phyloP scores from a whole-genome alignment of 306 rosid species.

The Macrotyloma uniflorum region DNA sequence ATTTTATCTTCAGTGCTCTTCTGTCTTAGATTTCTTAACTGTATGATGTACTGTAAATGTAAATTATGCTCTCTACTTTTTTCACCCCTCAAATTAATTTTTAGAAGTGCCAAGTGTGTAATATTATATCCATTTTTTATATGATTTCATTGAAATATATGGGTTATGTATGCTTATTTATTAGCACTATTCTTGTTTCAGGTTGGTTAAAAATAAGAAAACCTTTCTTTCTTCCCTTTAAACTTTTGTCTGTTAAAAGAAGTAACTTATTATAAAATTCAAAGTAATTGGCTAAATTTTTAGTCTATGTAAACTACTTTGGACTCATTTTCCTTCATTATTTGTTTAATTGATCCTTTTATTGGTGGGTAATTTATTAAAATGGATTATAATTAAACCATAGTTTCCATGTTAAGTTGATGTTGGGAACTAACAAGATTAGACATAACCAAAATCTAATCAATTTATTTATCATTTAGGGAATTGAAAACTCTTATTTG shows the following conservation, averaged over 20 bases:
- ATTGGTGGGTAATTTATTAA: too few relatives aligned
- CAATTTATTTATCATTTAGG: too few relatives aligned
- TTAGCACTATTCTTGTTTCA: neutral
- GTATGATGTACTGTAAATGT: constrained; percentile 32
- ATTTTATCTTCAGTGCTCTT: neutral
- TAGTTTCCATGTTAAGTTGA: too few relatives aligned
- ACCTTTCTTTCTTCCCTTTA: neutral
- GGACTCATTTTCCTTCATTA: neutral
- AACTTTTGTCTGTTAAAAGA: neutral
- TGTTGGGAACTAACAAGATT: too few relatives aligned
- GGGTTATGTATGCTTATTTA: neutral
- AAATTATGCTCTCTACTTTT: neutral
- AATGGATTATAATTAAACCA: too few relatives aligned
- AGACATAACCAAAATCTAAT: too few relatives aligned
- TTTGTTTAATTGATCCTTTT: too few relatives aligned
- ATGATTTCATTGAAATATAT: neutral
- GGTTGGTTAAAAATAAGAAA: neutral
- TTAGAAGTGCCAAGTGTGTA: neutral
- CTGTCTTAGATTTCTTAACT: constrained; percentile 2
- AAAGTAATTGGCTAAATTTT: neutral
- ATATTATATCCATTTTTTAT: neutral
- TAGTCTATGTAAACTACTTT: neutral
- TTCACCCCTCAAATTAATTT: neutral
- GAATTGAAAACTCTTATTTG: too few relatives aligned
- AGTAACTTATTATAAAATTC: neutral